Evolutionary conservation across 257 asterid species (phyloP).

Genomic region (Solanum peruvianum): DNA sequence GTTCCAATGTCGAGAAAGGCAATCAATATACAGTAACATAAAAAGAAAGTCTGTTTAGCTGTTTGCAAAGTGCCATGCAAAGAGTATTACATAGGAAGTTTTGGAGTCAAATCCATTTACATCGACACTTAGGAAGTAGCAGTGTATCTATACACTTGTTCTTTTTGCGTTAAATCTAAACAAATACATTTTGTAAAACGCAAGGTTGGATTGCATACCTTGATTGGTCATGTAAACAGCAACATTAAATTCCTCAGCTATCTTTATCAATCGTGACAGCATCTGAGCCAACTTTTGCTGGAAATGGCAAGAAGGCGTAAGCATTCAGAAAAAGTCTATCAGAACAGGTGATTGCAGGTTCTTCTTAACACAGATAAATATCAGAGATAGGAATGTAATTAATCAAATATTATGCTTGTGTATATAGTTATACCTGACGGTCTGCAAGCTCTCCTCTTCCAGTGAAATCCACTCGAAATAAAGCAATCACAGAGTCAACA

Average conservation of each 20-base stretch:
- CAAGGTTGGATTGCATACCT: conserved; percentile 29
- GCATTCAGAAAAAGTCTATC: not conserved
- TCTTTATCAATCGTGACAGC: conserved; percentile 90
- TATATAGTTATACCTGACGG: conserved; percentile 53
- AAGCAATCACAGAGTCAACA: conserved; percentile 92
- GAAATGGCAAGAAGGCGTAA: not conserved
- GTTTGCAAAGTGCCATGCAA: not conserved
- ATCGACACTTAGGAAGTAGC: not conserved
- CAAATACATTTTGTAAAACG: not conserved
- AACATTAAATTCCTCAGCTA: conserved; percentile 94
- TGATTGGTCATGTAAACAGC: conserved; percentile 99
- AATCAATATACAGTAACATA: not conserved
- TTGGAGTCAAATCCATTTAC: not conserved
- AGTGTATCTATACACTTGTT: not conserved
- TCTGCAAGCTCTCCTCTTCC: conserved; percentile 99
- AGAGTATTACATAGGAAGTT: not conserved
- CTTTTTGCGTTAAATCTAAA: not conserved
- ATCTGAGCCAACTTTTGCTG: conserved; percentile 99
- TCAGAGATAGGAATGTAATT: not conserved
- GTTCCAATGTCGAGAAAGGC: not conserved
- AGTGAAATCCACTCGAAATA: conserved; percentile 93
- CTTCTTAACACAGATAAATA: not conserved
- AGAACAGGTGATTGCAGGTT: not conserved
- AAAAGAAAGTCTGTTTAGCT: not conserved
- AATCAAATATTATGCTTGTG: not conserved